Evolutionary conservation across 225 moss, liverwort and hornwort species (phyloP).

Genomic region (Ulota crispa): DNA sequence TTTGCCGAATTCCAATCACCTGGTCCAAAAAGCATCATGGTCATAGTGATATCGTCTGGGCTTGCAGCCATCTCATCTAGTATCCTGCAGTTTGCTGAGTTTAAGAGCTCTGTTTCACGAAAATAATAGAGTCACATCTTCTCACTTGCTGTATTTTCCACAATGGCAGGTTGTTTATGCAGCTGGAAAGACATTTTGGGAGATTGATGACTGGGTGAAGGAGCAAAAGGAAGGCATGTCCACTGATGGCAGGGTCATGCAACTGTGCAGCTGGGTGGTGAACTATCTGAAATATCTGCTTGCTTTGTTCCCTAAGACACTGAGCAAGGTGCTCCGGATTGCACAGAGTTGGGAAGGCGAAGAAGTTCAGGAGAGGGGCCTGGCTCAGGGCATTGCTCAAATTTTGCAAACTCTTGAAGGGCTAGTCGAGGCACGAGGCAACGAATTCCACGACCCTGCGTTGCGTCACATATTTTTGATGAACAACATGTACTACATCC

Average conservation of each 20-base stretch:
- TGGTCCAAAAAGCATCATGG: not conserved
- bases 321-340: conserved; percentile 72
- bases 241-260: conserved; percentile 62
- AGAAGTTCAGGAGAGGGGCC: conserved; percentile 42
- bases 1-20: not conserved
- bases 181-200: conserved; percentile 64
- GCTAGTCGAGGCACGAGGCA: conserved; percentile 55
- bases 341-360: conserved; percentile 59
- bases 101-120: not conserved
- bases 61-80: not conserved
- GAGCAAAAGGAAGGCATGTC: conserved; percentile 55
- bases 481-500: conserved; percentile 85
- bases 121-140: not conserved
- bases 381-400: conserved; percentile 56
- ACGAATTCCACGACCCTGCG: conserved; percentile 54
- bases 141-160: conserved; percentile 23
- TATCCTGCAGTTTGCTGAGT: not conserved
- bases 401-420: conserved; percentile 70
- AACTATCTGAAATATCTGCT: conserved; percentile 77
- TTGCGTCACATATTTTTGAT: conserved; percentile 79
- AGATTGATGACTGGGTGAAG: conserved; percentile 61
- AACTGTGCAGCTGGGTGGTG: conserved; percentile 78
- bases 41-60: not conserved
- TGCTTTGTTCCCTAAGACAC: conserved; percentile 60
- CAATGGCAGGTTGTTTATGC: conserved; percentile 57